phyloP scores from a whole-genome alignment of 192 early-diverging fungal species.

The Entomortierella beljakovae region DNA sequence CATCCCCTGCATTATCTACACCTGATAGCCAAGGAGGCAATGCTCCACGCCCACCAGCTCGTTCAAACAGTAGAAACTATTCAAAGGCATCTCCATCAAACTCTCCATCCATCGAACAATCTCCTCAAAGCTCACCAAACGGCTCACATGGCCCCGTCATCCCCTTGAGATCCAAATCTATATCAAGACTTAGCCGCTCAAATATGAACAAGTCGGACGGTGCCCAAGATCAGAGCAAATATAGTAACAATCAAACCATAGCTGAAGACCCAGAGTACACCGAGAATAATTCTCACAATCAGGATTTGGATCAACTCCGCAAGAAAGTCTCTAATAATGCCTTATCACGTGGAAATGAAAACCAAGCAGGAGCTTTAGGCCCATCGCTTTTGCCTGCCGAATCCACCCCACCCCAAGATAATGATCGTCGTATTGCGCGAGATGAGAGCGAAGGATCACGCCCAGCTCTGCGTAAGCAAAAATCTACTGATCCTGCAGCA shows the following conservation, averaged over 20 bases:
- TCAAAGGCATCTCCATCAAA: slow-evolving; percentile 1
- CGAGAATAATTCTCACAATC: background rate
- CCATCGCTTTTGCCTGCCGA: slow-evolving; percentile 28
- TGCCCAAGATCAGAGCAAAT: background rate
- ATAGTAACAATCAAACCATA: slow-evolving; percentile 23
- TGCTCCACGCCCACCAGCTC: slow-evolving; percentile 29
- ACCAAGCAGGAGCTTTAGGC: too few species aligned
- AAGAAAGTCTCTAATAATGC: too few species aligned
- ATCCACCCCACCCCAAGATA: background rate
- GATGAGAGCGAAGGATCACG: background rate
- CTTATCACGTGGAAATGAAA: too few species aligned
- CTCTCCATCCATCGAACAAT: background rate
- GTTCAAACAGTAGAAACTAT: slow-evolving; percentile 44
- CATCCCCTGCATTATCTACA: slow-evolving; percentile 13
- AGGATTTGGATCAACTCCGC: background rate
- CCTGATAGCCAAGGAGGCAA: slow-evolving; percentile 5
- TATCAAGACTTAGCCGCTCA: slow-evolving; percentile 35
- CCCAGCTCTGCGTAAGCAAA: slow-evolving; percentile 36
- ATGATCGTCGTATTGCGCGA: background rate
- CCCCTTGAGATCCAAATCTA: slow-evolving; percentile 30
- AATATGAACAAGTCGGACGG: slow-evolving; percentile 11
- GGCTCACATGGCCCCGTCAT: slow-evolving; percentile 7
- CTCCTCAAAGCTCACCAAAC: background rate
- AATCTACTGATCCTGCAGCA: slow-evolving; percentile 31
- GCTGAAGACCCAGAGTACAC: slow-evolving; percentile 28